Evolutionary conservation across 805 yeast species (phyloP), one percentile per base, ranked within the genome.

Genomic region (Henningerozyma blattae): DNA sequence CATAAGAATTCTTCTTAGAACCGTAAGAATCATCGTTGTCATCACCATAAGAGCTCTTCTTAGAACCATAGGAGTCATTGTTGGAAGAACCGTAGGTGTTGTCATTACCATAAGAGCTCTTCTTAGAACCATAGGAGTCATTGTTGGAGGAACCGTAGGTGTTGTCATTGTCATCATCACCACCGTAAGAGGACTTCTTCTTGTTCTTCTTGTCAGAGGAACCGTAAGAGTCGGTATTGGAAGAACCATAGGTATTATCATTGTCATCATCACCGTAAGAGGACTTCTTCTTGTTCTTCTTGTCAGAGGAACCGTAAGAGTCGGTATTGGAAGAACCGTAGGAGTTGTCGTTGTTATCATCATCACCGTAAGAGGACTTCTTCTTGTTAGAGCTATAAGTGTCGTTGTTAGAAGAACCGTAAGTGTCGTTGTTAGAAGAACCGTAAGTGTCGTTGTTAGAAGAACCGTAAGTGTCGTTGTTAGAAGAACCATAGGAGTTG

Each of bases 401-500:
- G 28, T 44, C 14, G n/a, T 24, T 12, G n/a, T 24, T 24, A 15
- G 10, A 13, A n/a, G 10, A 13, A 24, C 27, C 27, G 27, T 24
- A 24, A 10, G 27, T 12, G 22, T 36, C 30, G 15, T 24, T 24
- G 15, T 24, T 24, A n/a, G 27, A 24, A 16, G 48, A 41, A 30
- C 62, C 61, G 40, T 39, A 35, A 16, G 44, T 42, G 33, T 36
- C 30, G 15, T 24, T 24, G 15, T 24, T 24, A n/a, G 27, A 24
- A 16, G 48, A 41, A 30, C 62, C 61, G 40, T 48, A 56, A 18
- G 59, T 50, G 37, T 44, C 41, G 32, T 36, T 32, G 33, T 39
- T 37, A 27, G 41, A 38, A 27, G 45, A 41, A 15, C 50, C 45
- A 33, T 39, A 41, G 9, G 46, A 43, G 27, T 37, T 33, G 24